A percentile compares a stretch with the other conserved stretches of the same genome.
These are phyloP conservation scores for Thinopyrum elongatum DNA, from an alignment of 176 grass and related monocot species.

Conservation along the genomic window DNA sequence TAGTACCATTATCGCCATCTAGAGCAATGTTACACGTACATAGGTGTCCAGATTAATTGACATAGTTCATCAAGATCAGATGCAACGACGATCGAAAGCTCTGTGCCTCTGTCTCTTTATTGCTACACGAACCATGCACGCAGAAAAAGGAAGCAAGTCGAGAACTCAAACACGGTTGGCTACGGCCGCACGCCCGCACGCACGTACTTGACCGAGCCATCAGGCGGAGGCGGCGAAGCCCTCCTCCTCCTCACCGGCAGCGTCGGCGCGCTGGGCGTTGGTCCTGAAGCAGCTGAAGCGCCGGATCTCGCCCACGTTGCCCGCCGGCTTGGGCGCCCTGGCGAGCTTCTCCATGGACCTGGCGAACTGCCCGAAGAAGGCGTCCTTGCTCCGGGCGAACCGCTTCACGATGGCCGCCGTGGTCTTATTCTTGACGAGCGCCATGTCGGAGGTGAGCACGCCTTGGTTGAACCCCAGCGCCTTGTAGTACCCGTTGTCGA, in stretches of 20 bases:
- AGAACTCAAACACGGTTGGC: not conserved
- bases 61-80: too few species aligned
- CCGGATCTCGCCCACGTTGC: slow-evolving; percentile 31
- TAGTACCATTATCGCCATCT: too few species aligned
- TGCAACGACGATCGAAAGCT: too few species aligned
- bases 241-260: not conserved
- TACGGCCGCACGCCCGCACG: too few species aligned
- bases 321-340: not conserved
- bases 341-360: slow-evolving; percentile 23
- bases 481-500: slow-evolving; percentile 40
- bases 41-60: too few species aligned
- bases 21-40: too few species aligned
- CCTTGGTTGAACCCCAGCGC: slow-evolving; percentile 11
- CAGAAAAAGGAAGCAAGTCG: too few species aligned
- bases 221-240: too few species aligned
- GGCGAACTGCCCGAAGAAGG: slow-evolving; percentile 36
- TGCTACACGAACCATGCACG: too few species aligned
- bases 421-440: not conserved
- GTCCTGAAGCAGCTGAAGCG: not conserved
- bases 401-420: not conserved
- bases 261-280: not conserved
- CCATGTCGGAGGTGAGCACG: slow-evolving; percentile 43
- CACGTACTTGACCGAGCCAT: too few species aligned
- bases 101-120: too few species aligned
- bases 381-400: not conserved